phyloP scores from a whole-genome alignment of 2,329 filamentous ascomycete species.

The Dactylonectria estremocensis region DNA sequence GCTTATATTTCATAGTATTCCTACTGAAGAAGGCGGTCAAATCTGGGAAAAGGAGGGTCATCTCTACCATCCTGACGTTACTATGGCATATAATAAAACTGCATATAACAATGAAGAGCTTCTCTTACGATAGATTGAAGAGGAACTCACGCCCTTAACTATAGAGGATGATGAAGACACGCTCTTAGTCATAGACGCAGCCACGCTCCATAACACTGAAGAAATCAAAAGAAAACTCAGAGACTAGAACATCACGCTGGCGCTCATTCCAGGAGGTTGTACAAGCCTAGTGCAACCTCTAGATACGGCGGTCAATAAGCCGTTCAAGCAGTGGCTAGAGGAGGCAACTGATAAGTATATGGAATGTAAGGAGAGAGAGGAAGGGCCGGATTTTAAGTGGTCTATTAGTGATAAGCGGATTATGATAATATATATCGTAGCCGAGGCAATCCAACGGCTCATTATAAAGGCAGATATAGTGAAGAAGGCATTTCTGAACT shows the following conservation, averaged over 20 bases:
- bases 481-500: constrained; percentile 17
- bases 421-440: constrained; percentile 15
- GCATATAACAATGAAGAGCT: too few relatives aligned
- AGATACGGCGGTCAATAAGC: too few relatives aligned
- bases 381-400: constrained; percentile 2
- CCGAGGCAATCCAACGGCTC: constrained; percentile 2
- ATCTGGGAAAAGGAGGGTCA: too few relatives aligned
- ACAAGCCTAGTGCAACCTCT: too few relatives aligned
- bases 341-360: neutral
- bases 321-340: too few relatives aligned
- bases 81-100: too few relatives aligned
- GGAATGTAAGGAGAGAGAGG: neutral
- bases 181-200: neutral
- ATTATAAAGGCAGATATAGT: constrained; percentile 6
- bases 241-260: too few relatives aligned
- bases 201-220: neutral
- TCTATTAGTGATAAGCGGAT: constrained; percentile 17
- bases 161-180: neutral
- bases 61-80: too few relatives aligned
- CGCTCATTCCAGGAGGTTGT: too few relatives aligned
- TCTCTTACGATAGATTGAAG: too few relatives aligned
- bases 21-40: too few relatives aligned
- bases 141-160: neutral
- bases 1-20: neutral
- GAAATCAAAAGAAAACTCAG: too few relatives aligned